phyloP scores from a whole-genome alignment of 75 land plant species.

The Pseudotsuga menziesii region DNA sequence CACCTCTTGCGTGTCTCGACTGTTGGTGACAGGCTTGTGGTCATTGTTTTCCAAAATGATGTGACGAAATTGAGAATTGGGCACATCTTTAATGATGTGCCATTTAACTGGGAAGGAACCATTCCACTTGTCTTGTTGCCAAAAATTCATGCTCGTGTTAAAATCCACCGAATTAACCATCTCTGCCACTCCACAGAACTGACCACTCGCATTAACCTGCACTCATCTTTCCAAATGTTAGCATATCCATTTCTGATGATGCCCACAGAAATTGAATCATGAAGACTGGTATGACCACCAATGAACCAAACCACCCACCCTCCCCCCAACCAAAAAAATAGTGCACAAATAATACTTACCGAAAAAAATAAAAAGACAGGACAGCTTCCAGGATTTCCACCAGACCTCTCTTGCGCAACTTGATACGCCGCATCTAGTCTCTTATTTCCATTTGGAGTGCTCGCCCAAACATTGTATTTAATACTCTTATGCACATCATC shows the following conservation, averaged over 20 bases:
- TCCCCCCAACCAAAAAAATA: not conserved
- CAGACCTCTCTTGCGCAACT: conserved; percentile 35
- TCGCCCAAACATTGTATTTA: conserved; percentile 69
- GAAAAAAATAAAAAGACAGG: conserved; percentile 66
- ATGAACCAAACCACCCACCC: not conserved
- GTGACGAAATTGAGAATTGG: conserved; percentile 55
- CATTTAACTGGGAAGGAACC: conserved; percentile 65
- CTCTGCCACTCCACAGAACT: conserved; percentile 71
- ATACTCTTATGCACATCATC: conserved; percentile 75
- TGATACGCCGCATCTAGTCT: conserved; percentile 49
- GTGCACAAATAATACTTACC: conserved; percentile 15
- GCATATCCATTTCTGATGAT: not conserved
- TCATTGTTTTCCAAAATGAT: conserved; percentile 64
- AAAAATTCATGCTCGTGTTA: conserved; percentile 53
- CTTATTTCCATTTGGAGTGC: conserved; percentile 71
- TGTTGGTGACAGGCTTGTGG: conserved; percentile 58
- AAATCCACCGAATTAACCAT: conserved; percentile 56
- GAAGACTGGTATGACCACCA: not conserved
- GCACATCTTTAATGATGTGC: conserved; percentile 64
- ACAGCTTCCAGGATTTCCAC: conserved; percentile 32
- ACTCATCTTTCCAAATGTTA: not conserved
- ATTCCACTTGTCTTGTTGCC: conserved; percentile 76
- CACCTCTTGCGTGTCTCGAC: conserved; percentile 70
- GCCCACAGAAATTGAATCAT: not conserved
- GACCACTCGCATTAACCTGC: conserved; percentile 76